Evolutionary conservation across 2,329 filamentous ascomycete species (phyloP).

Genomic region (Cladosporium sp.): DNA sequence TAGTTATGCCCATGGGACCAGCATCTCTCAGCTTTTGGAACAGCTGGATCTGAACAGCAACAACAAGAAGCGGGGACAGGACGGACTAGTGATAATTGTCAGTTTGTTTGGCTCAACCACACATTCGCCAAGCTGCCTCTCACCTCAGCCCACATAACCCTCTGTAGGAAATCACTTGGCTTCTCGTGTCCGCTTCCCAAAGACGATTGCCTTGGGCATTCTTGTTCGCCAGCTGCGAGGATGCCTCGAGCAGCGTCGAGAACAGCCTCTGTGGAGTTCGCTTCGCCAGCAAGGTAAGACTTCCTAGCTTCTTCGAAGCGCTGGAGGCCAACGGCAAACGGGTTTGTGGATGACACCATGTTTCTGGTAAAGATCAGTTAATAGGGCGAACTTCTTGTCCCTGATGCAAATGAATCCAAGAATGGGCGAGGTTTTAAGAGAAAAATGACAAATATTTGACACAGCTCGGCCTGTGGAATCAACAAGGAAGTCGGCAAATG

Average conservation of each 20-base stretch:
- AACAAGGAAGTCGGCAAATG: no score
- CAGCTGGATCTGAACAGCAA: neutral
- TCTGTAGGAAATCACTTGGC: neutral
- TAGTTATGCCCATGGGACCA: neutral
- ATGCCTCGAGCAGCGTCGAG: neutral
- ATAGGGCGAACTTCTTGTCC: no score
- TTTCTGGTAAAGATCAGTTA: no score
- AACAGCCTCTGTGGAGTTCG: neutral
- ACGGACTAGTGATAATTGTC: neutral
- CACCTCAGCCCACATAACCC: conserved; percentile 3
- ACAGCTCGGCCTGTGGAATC: no score
- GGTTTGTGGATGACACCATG: neutral
- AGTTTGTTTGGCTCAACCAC: no score
- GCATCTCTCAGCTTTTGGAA: neutral
- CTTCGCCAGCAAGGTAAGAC: neutral
- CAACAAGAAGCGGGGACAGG: neutral
- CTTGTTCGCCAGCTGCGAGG: neutral
- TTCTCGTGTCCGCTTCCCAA: neutral
- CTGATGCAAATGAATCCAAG: no score
- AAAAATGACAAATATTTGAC: no score
- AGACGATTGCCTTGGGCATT: no score
- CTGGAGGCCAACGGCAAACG: neutral
- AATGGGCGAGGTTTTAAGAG: no score
- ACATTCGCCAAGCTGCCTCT: neutral
- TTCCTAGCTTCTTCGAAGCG: neutral